Base-by-base conservation (phyloP, 1,284 basidiomycete species). In the Schizophyllum commune region DNA sequence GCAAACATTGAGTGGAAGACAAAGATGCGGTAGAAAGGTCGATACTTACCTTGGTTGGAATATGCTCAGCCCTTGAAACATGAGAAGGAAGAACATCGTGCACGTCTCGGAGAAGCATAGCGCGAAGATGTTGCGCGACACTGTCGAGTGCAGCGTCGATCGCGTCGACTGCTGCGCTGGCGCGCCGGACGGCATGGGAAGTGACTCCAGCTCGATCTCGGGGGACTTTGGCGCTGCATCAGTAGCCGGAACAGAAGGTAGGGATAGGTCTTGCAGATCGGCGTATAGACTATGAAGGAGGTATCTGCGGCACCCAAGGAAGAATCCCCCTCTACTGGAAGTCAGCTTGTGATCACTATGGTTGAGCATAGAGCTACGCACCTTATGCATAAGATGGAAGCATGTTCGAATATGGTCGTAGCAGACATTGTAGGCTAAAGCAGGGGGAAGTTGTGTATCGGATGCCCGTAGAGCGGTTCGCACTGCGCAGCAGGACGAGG, bases 21-120 rank as follows among this genome's bases (percentile, higher is more conserved):
- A 15, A 56, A 9, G 32, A 21, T 17, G 39, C 33, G 34, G 19
- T 4, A 20, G 56, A 58, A 17, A 11, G 22, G 7, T 33, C 54
- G 33, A n/a, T n/a, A 75, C 83, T 62, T 58, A 89, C 86, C 71
- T 68, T 20, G 83, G 66, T 55, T 79, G 74, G 52, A 89, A 75
- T 0, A 84, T 59, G 57, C 78, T 74, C 55, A 83, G 57, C 2
- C 80, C 86, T 71, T 91, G 89, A 32, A 80, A 77, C 73, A 91
- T 81, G 8, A 91, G 73, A 61, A 91, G 74, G 15, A 82, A 65
- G 67, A 91, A 90, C 61, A 91, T 73, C 63, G 81, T 79, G 63
- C 83, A 86, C 60, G 83, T 82, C 70, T 90, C 89, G 3, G 84
- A 80, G 68, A 91, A 88, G 65, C 83, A 86, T 32, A 82, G 69